phyloP scores from a whole-genome alignment of 176 grass and related monocot genomes.

The Hordeum marinum region DNA sequence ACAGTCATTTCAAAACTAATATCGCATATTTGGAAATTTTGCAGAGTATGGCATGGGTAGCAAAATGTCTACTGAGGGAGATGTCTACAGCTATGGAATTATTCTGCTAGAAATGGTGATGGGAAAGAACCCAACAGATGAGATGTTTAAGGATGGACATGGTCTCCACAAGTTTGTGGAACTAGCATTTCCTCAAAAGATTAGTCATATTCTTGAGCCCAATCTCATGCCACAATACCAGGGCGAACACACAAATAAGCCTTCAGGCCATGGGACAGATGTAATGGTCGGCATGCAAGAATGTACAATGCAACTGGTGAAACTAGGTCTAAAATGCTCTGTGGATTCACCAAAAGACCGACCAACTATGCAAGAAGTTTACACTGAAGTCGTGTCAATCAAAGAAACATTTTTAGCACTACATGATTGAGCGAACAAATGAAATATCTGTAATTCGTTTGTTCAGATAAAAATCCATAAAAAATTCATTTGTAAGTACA shows the following conservation, averaged over 20 bases:
- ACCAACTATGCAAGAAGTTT: constrained; percentile 12
- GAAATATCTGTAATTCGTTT: not conserved
- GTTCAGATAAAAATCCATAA: not conserved
- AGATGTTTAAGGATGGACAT: not conserved
- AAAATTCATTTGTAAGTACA: not conserved
- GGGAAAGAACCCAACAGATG: not conserved
- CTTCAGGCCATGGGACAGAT: not conserved
- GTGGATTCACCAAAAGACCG: constrained; percentile 5
- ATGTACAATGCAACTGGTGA: not conserved
- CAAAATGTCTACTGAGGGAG: constrained; percentile 16
- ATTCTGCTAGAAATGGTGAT: constrained; percentile 19
- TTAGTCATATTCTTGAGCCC: constrained; percentile 1
- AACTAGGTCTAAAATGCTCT: constrained; percentile 4
- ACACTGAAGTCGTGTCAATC: not conserved
- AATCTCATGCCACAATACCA: not conserved
- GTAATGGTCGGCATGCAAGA: not conserved
- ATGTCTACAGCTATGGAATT: constrained; percentile 31
- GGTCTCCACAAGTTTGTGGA: not conserved
- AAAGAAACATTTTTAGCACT: constrained; percentile 3
- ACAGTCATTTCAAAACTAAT: not conserved
- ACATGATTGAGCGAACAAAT: not conserved
- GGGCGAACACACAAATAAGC: not conserved
- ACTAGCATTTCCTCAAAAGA: not conserved
- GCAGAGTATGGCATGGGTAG: constrained; percentile 25
- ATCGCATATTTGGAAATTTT: not conserved